Conservation (phyloP, 2,329 filamentous ascomycete genomes). For the Immersiporthe knoxdaviesiana region DNA sequence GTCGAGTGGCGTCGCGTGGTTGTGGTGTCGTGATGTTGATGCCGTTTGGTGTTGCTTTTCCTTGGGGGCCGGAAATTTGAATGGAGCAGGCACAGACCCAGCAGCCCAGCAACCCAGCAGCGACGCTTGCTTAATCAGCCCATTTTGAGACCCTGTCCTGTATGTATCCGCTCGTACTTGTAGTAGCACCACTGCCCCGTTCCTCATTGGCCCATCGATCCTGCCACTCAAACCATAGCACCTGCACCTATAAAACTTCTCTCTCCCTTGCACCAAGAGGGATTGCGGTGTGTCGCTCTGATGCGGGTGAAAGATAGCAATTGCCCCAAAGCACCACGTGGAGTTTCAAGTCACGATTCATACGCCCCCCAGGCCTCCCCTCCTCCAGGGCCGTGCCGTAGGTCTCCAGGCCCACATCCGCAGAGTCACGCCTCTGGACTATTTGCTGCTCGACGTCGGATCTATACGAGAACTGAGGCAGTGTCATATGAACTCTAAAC, state of each 20-base stretch:
- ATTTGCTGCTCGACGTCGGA: neutral
- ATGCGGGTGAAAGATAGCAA: neutral
- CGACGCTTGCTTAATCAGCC: neutral
- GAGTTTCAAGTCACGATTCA: neutral
- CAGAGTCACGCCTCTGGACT: neutral
- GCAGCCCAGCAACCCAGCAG: neutral
- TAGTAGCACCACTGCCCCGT: too few relatives aligned
- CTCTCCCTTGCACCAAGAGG: neutral
- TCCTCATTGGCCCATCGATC: neutral
- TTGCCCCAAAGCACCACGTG: neutral
- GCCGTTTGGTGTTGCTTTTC: conserved; percentile 14
- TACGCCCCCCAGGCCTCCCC: neutral
- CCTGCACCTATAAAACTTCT: neutral
- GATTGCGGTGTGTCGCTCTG: neutral
- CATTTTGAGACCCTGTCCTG: neutral
- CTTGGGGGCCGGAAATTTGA: conserved; percentile 14
- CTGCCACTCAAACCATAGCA: too few relatives aligned
- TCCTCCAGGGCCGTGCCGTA: neutral
- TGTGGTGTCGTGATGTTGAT: conserved; percentile 5
- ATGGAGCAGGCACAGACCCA: neutral
- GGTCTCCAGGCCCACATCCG: neutral
- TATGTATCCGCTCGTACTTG: too few relatives aligned
- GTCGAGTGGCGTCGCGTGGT: neutral
- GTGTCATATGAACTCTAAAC: neutral
- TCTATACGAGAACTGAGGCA: neutral